These are phyloP conservation scores for Podila epigama DNA, from an alignment of 192 early-diverging fungal genomes.

Conservation along the genomic window DNA sequence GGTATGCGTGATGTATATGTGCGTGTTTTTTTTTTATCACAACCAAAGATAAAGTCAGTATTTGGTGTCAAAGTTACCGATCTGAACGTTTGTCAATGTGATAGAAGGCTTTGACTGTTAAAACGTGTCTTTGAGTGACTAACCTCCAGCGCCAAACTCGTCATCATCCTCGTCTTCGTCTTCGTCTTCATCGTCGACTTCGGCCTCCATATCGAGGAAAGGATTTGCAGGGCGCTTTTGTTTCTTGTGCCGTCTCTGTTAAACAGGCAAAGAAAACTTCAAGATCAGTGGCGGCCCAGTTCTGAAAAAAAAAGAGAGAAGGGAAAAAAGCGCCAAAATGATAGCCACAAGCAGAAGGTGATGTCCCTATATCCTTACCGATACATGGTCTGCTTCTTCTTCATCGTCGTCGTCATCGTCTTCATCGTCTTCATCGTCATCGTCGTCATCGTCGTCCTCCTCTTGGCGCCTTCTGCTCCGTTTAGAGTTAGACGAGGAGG, in stretches of 20 bases:
- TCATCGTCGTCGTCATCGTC: slow-evolving; percentile 64
- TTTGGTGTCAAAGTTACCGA: too few species aligned
- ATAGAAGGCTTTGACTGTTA: slow-evolving; percentile 6
- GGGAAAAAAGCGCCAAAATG: not conserved
- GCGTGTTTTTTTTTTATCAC: too few species aligned
- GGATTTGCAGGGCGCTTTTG: slow-evolving; percentile 56
- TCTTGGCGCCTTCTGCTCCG: slow-evolving; percentile 9
- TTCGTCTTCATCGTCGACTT: slow-evolving; percentile 75
- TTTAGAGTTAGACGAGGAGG: slow-evolving; percentile 7
- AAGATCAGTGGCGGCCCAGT: not conserved
- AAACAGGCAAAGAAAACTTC: not conserved
- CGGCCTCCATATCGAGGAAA: slow-evolving; percentile 71
- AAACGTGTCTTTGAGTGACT: too few species aligned
- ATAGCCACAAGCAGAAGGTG: not conserved
- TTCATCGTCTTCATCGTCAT: slow-evolving; percentile 53
- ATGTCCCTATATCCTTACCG: slow-evolving; percentile 20
- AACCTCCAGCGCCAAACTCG: slow-evolving; percentile 58
- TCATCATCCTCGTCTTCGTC: slow-evolving; percentile 76
- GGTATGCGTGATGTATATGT: not conserved
- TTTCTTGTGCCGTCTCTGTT: slow-evolving; percentile 47
- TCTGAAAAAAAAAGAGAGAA: not conserved
- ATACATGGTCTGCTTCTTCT: slow-evolving; percentile 56
- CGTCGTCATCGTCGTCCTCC: slow-evolving; percentile 47
- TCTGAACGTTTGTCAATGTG: too few species aligned
- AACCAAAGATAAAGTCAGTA: too few species aligned